Base-by-base conservation (phyloP, 176 grass and related monocot species). In the Cymbopogon citratus region DNA sequence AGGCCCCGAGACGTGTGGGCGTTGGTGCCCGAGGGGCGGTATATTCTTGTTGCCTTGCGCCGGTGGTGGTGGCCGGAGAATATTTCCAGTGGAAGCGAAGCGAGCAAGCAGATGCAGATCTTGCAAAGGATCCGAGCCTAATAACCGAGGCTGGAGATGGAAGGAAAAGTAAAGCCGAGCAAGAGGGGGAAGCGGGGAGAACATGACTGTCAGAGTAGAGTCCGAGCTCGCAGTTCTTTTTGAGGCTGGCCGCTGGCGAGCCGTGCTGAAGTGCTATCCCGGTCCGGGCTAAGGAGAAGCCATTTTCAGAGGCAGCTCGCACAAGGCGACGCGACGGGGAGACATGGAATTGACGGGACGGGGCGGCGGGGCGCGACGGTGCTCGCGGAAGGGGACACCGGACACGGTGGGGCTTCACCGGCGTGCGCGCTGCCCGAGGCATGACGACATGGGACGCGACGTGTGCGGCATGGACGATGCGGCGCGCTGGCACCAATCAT, bases 41-140 rank as follows among this genome's bases (percentile, higher is more conserved):
- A 81, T 80, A 89, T 89, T 83, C 87, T 92, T 87, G 84, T 89
- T 89, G 87, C 77, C 75, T 92, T 84, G 90, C 76, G 48, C 43
- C 70, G 87, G 66, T 80, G 73, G 38, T 83, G 79, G 63, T 86
- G 68, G 75, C 79, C 62, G 61, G 75, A 71, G 86, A 83, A 89
- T 83, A 68, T 88, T 80, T 79, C 27, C 11, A 12, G 84, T 80
- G 63, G 80, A 88, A 89, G 79, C 31, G 31, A 2, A 2, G 31
- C 63, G 72, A 88, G 83, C 69, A 52, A 84, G 71, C 83, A 86
- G 83, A 83, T 18, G 46, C 46, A 49, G 49, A 52, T 52, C 49
- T 73, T 23, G 81, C 78, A 61, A 78, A 44, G 79, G 71, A 85
- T 27, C 26, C 11, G 13, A 69, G 25, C 49, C 54, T n/a, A n/a